Conservation (phyloP, 2,329 filamentous ascomycete genomes). For the Onygenales sp. region DNA sequence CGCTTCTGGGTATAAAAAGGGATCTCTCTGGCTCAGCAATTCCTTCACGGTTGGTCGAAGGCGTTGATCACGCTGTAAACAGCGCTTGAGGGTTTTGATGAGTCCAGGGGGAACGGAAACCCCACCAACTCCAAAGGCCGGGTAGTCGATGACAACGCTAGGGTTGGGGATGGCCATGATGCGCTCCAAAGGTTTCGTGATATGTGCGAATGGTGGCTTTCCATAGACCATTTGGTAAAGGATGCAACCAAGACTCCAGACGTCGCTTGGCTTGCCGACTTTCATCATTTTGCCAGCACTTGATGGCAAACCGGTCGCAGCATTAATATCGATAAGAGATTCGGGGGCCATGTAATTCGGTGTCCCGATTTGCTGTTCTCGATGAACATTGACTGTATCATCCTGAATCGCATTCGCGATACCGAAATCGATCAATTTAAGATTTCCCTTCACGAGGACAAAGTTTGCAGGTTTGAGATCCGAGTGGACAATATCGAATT, state of each 20-base stretch:
- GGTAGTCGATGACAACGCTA: slow-evolving; percentile 39
- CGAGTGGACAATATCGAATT: slow-evolving; percentile 86
- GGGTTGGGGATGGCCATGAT: slow-evolving; percentile 51
- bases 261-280: slow-evolving; percentile 86
- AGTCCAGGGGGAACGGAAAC: slow-evolving; percentile 46
- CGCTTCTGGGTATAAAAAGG: slow-evolving; percentile 50
- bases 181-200: slow-evolving; percentile 73
- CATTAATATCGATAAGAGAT: slow-evolving; percentile 79
- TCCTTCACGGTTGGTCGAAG: slow-evolving; percentile 48
- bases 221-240: slow-evolving; percentile 98
- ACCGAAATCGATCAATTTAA: slow-evolving; percentile 97
- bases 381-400: slow-evolving; percentile 93
- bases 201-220: slow-evolving; percentile 89
- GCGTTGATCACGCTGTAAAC: slow-evolving; percentile 49
- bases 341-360: slow-evolving; percentile 99
- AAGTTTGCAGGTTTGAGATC: slow-evolving; percentile 98
- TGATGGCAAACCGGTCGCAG: slow-evolving; percentile 40
- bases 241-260: slow-evolving; percentile 95
- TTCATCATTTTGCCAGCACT: slow-evolving; percentile 70
- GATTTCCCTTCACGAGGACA: slow-evolving; percentile 74
- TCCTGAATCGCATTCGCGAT: slow-evolving; percentile 98
- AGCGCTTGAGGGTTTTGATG: slow-evolving; percentile 46
- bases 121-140: slow-evolving; percentile 36
- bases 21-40: slow-evolving; percentile 46
- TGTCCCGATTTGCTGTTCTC: slow-evolving; percentile 88